A percentile compares a stretch with the other conserved stretches of the same genome.
Evolutionary conservation across 2,329 filamentous ascomycete genomes (phyloP).

Genomic region (Westerdykella sp.): DNA sequence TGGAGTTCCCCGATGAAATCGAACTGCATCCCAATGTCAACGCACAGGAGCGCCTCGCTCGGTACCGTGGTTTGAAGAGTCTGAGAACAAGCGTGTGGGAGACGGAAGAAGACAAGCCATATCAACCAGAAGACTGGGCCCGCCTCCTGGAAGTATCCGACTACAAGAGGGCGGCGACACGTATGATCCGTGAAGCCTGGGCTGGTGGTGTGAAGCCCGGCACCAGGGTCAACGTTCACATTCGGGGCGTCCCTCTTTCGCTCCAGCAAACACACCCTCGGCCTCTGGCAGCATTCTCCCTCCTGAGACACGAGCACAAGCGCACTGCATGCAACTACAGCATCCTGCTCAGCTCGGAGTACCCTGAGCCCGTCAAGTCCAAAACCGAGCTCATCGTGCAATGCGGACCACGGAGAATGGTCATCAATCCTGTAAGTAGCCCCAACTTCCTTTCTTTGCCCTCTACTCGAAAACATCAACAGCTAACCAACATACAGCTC

Average conservation of each 20-base stretch:
- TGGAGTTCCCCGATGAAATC: conserved; percentile 95
- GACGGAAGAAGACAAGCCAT: conserved; percentile 74
- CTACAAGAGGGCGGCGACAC: conserved; percentile 76
- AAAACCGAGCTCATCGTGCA: conserved; percentile 92
- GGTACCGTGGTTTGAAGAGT: conserved; percentile 89
- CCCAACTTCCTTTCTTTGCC: neutral
- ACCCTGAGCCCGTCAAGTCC: conserved; percentile 70
- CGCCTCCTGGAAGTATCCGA: conserved; percentile 81
- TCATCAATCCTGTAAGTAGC: conserved; percentile 63
- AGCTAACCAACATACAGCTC: conserved; percentile 38
- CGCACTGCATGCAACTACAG: conserved; percentile 78
- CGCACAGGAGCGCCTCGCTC: conserved; percentile 75
- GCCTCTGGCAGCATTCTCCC: conserved; percentile 73
- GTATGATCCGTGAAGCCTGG: conserved; percentile 71
- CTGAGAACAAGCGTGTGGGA: conserved; percentile 84
- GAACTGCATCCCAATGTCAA: conserved; percentile 84
- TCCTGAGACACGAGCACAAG: conserved; percentile 93
- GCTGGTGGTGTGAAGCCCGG: conserved; percentile 83
- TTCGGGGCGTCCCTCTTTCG: conserved; percentile 54
- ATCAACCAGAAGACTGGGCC: conserved; percentile 86
- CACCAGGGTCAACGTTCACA: conserved; percentile 72
- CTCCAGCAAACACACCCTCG: conserved; percentile 49
- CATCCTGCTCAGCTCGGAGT: conserved; percentile 75
- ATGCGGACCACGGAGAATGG: conserved; percentile 78
- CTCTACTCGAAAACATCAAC: neutral